Conservation (phyloP, 768 basidiomycete genomes). For the Pleurotus giganteus region DNA sequence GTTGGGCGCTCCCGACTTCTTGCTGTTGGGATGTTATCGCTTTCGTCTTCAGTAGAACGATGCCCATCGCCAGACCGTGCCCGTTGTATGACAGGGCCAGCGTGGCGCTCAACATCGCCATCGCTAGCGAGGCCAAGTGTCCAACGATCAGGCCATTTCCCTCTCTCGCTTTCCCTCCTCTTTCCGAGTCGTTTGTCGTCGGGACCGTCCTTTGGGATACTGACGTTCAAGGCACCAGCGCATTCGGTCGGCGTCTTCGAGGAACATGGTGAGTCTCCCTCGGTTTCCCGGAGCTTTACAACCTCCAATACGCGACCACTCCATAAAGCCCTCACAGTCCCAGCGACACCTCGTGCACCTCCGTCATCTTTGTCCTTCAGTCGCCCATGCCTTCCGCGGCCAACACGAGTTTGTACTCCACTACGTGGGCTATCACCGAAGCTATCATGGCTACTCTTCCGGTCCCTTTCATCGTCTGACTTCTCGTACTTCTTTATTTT, state of each 20-base stretch:
- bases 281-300: constrained; percentile 32
- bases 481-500: constrained; percentile 48
- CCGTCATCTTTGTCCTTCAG: constrained; percentile 27
- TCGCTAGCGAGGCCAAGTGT: constrained; percentile 34
- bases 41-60: constrained; percentile 44
- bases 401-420: constrained; percentile 13
- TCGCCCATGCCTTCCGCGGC: constrained; percentile 14
- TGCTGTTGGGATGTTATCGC: constrained; percentile 27
- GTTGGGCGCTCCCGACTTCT: constrained; percentile 11
- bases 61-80: constrained; percentile 23
- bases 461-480: constrained; percentile 26
- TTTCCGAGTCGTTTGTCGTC: constrained; percentile 1
- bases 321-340: constrained; percentile 42
- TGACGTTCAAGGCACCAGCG: not conserved
- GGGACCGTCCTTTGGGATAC: not conserved
- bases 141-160: constrained; percentile 18
- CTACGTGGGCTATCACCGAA: constrained; percentile 24
- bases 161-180: constrained; percentile 17
- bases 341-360: constrained; percentile 24
- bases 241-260: not conserved
- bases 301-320: constrained; percentile 37
- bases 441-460: constrained; percentile 15
- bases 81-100: not conserved
- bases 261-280: constrained; percentile 20
- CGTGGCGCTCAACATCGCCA: constrained; percentile 32